A percentile compares a stretch with the other conserved stretches of the same genome.
phyloP scores from a whole-genome alignment of 306 rosid species.

The Abrus precatorius region DNA sequence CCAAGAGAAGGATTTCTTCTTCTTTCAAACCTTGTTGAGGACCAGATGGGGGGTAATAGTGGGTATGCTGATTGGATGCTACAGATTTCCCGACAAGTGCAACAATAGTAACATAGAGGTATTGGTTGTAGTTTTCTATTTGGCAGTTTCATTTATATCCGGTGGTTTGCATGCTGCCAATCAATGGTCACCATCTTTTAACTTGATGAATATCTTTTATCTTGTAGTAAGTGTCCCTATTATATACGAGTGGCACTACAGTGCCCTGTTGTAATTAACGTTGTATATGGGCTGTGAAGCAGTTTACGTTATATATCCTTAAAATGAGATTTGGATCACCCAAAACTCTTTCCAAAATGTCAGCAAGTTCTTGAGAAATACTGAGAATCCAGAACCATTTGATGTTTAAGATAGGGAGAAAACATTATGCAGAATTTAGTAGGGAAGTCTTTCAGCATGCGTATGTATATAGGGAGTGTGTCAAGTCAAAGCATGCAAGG shows the following conservation, averaged over 20 bases:
- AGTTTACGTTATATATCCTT: background rate
- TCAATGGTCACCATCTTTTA: background rate
- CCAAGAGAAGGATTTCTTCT: conserved; percentile 92
- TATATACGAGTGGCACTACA: background rate
- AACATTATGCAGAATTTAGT: background rate
- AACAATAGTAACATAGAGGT: conserved; percentile 77
- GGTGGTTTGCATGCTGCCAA: background rate
- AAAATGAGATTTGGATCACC: background rate
- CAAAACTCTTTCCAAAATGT: background rate
- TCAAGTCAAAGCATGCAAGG: too few species aligned
- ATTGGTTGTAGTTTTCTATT: conserved; percentile 14
- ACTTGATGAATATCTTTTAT: background rate
- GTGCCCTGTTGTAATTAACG: background rate
- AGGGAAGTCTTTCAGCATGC: too few species aligned
- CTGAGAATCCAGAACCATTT: background rate
- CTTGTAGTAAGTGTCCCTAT: background rate
- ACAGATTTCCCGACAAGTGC: conserved; percentile 91
- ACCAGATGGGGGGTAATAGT: conserved; percentile 80
- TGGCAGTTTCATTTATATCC: conserved; percentile 7
- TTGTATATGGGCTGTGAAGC: background rate
- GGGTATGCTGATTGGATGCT: conserved; percentile 93
- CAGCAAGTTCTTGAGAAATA: background rate
- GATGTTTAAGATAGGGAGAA: background rate
- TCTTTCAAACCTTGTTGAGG: conserved; percentile 91
- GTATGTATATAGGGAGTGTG: too few species aligned